Evolutionary conservation across 1,139 yeast genomes (phyloP), one percentile per base, ranked within the genome.

Genomic region (Yamadazyma oceani): DNA sequence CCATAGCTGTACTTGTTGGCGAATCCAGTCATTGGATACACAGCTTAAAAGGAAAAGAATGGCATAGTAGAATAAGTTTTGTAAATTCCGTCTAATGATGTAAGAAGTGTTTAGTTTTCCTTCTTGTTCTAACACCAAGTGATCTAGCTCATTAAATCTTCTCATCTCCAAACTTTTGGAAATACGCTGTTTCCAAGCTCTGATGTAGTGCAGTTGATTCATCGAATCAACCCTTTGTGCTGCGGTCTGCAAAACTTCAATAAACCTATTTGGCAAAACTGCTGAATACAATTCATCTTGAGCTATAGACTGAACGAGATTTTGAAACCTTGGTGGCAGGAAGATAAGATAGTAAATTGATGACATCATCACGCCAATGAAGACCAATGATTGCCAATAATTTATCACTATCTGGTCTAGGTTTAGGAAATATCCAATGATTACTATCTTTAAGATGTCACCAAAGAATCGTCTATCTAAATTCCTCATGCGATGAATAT

Each of bases 391-490:
- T 5, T 9, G 24, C 32, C 32, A 30, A 16, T 19, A 13, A 19
- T 19, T 5, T 4, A 30, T 5, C 6, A 30, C 12, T 10, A 30
- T 25, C n/a, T 30, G 24, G 19, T 30, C 24, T 6, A 30, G 6
- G 11, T 12, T 21, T 9, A 30, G 9, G 10, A 30, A 19, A 13
- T 15, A n/a, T 9, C 11, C 12, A 5, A 36, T 5, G 6, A 32
- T 5, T 10, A 22, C 25, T 8, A 16, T 27, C 19, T 16, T 30
- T 10, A 30, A 5, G 12, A 30, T 26, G 12, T 16, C 16, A 16
- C 30, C 30, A 27, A 9, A 27, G 12, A 27, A 27, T 13, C 12
- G n/a, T 15, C 31, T 13, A 43, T 17, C 11, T 37, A 13, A 26
- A 10, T 11, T 23, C 25, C 23, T 32, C 2, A 21, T 15, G 28